Percentiles rank a stretch among this genome's conserved stretches.
These are phyloP conservation scores for Prunus mongolica DNA, from an alignment of 306 rosid genomes.

Conservation along the genomic window DNA sequence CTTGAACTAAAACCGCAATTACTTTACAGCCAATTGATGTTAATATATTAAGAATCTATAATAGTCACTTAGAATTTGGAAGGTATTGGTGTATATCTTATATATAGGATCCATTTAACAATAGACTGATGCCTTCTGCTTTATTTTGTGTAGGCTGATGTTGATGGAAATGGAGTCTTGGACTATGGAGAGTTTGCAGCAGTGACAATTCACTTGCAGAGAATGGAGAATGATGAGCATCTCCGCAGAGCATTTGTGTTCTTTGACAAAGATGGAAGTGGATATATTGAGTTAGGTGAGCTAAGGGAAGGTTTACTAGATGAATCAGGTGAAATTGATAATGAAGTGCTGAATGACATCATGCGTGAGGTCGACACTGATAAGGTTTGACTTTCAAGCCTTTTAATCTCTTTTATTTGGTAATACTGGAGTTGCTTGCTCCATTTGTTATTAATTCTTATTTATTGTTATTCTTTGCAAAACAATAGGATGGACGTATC, in stretches of 20 bases:
- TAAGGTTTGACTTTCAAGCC: constrained; percentile 61
- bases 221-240: constrained; percentile 96
- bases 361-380: constrained; percentile 97
- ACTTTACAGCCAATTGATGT: neutral
- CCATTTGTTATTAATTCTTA: neutral
- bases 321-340: constrained; percentile 73
- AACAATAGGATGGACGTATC: constrained; percentile 73
- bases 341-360: constrained; percentile 74
- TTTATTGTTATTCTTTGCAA: constrained; percentile 7
- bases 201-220: constrained; percentile 95
- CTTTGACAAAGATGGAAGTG: constrained; percentile 88
- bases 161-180: constrained; percentile 93
- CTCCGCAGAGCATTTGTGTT: constrained; percentile 78
- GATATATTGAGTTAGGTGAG: constrained; percentile 79
- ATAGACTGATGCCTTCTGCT: constrained; percentile 9
- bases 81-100: neutral
- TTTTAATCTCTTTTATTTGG: constrained; percentile 4
- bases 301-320: constrained; percentile 68
- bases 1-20: neutral
- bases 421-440: neutral
- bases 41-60: neutral
- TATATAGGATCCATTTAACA: neutral
- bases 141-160: constrained; percentile 70
- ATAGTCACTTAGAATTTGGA: neutral
- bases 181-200: constrained; percentile 99